These are phyloP conservation scores for Nicotiana obtusifolia DNA, from an alignment of 257 asterid species.

Conservation along the genomic window DNA sequence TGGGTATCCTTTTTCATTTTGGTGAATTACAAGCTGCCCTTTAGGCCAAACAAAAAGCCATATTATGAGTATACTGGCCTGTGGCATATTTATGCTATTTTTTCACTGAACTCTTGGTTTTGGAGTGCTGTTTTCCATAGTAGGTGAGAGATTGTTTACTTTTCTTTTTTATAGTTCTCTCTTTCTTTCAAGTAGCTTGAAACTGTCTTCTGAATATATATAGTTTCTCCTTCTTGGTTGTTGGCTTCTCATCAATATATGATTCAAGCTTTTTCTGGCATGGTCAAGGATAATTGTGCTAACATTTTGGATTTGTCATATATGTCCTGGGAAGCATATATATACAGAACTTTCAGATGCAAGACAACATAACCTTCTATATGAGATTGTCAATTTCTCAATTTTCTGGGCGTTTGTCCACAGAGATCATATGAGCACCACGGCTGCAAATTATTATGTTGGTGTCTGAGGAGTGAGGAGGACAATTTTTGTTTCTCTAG, in stretches of 20 bases:
- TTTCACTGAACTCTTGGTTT: slow-evolving; percentile 76
- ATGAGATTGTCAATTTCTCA: background rate
- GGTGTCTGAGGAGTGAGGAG: background rate
- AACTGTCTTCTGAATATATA: background rate
- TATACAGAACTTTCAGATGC: background rate
- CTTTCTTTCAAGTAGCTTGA: background rate
- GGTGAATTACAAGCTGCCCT: slow-evolving; percentile 71
- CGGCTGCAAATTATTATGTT: background rate
- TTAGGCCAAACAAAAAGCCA: slow-evolving; percentile 54
- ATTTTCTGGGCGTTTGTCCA: background rate
- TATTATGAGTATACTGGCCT: slow-evolving; percentile 80
- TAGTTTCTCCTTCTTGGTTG: background rate
- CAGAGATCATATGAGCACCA: background rate
- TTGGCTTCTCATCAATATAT: background rate
- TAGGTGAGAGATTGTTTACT: slow-evolving; percentile 41
- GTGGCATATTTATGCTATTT: slow-evolving; percentile 68
- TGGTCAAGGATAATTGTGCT: background rate
- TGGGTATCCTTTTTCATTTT: slow-evolving; percentile 86
- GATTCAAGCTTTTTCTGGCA: background rate
- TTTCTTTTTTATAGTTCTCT: background rate
- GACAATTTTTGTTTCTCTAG: background rate
- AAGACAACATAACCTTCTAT: no score
- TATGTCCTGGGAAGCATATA: background rate
- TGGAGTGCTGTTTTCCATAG: slow-evolving; percentile 86
- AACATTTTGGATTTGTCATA: background rate